Base-by-base conservation (phyloP, 352 stramenopile genomes). In the Phytophthora citricola region DNA sequence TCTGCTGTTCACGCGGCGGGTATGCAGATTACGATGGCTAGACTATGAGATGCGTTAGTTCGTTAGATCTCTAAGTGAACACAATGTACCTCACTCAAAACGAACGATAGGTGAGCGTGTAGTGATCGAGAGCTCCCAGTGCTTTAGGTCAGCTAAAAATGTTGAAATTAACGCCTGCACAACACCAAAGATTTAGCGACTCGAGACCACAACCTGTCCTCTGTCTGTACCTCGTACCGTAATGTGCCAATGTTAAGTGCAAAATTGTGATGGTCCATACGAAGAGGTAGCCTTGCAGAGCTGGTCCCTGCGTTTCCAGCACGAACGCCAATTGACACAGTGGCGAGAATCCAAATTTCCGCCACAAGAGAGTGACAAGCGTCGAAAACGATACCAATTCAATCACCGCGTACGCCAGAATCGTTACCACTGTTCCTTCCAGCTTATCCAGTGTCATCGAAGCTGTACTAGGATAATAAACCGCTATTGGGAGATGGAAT, bases 291-390 rank as follows among this genome's bases (percentile, higher is more conserved):
- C 58, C 41, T 29, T 80, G 72, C 7, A 80, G 7, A 2, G 58
- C 39, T 45, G 46, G 17, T 2, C 22, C 24, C 15, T 80, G 65
- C 4, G 40, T 74, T 47, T 83, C 71, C 2, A 83, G 46, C 24
- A 80, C 65, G 31, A 83, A 81, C 1, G 60, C 71, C 8, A 83
- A 57, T 31, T 71, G 53, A 27, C 73, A 69, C 7, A 74, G 11
- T 8, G 63, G 55, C 4, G 58, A 66, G 38, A 71, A 72, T 0
- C 46, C 56, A 17, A 81, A 74, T 7, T 52, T 53, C 0, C 48
- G n/a, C 45, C 62, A 47, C n/a, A 76, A 24, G 1, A 60, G 53
- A 10, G 55, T 9, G 36, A 64, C 38, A 50, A 71, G 48, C 17
- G 36, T 51, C 7, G 46, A 50, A 12, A 71, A 63, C 5, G 50